phyloP scores from a whole-genome alignment of 768 basidiomycete species.

The Amanita inopinata region DNA sequence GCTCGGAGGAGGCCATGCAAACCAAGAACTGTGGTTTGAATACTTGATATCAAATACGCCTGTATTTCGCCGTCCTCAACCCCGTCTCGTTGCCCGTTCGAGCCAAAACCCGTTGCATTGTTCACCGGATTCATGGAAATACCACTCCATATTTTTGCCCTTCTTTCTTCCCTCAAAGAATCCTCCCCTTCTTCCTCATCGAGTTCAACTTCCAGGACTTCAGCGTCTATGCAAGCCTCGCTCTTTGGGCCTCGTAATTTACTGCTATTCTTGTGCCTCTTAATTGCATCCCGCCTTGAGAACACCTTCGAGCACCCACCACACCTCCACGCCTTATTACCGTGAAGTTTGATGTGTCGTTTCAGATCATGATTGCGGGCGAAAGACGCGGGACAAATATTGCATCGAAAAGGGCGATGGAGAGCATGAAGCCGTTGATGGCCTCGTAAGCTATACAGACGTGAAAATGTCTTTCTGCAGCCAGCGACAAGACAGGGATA shows the following conservation, averaged over 20 bases:
- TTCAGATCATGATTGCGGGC: conserved; percentile 74
- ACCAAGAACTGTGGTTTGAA: conserved; percentile 42
- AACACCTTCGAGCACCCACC: conserved; percentile 66
- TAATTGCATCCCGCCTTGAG: conserved; percentile 70
- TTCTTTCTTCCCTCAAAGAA: conserved; percentile 46
- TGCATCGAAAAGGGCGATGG: conserved; percentile 59
- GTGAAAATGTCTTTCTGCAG: conserved; percentile 62
- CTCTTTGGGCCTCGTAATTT: conserved; percentile 40
- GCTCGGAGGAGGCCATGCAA: conserved; percentile 48
- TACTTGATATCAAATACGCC: conserved; percentile 32
- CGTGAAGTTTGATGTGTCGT: conserved; percentile 66
- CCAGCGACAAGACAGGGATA: conserved; percentile 62
- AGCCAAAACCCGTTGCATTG: conserved; percentile 18
- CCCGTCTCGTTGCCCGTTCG: conserved; percentile 16
- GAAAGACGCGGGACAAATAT: conserved; percentile 62
- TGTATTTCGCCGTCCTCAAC: conserved; percentile 59
- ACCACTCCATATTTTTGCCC: conserved; percentile 56
- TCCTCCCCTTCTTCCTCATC: conserved; percentile 33
- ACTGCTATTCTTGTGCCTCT: conserved; percentile 61
- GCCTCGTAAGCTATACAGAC: conserved; percentile 57
- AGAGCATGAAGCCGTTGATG: conserved; percentile 61
- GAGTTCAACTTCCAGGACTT: conserved; percentile 51
- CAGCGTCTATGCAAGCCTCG: conserved; percentile 44
- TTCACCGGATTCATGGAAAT: conserved; percentile 35
- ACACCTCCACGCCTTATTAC: conserved; percentile 66